Conservation (phyloP, 169 alveolate species). For the Cryptosporidium sp. region DNA sequence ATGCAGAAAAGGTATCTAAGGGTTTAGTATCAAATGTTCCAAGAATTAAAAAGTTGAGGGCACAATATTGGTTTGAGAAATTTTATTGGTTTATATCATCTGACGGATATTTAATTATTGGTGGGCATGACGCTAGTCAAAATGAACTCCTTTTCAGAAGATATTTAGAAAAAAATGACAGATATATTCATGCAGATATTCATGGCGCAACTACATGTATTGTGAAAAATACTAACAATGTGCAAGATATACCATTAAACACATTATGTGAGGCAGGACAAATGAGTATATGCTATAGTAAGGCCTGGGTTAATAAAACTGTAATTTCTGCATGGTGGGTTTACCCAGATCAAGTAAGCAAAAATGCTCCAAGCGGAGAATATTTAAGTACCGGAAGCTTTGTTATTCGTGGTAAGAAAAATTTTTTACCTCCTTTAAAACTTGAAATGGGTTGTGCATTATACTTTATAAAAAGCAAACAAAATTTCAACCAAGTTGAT, state of each 20-base stretch:
- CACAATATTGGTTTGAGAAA: slow-evolving; percentile 96
- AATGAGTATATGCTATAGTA: slow-evolving; percentile 90
- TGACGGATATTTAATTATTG: slow-evolving; percentile 88
- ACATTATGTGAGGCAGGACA: slow-evolving; percentile 89
- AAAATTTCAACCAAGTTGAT: slow-evolving; percentile 77
- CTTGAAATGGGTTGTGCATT: slow-evolving; percentile 95
- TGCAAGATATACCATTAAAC: slow-evolving; percentile 81
- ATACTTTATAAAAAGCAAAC: slow-evolving; percentile 76
- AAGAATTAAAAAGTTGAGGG: slow-evolving; percentile 84
- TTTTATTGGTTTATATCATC: slow-evolving; percentile 96
- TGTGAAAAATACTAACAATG: slow-evolving; percentile 91
- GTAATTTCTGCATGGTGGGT: slow-evolving; percentile 97
- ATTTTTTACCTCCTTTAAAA: slow-evolving; percentile 89
- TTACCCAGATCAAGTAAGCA: slow-evolving; percentile 93
- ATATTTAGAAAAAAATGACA: slow-evolving; percentile 91
- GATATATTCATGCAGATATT: slow-evolving; percentile 96
- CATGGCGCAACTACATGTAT: slow-evolving; percentile 98
- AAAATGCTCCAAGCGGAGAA: slow-evolving; percentile 96
- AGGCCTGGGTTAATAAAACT: slow-evolving; percentile 95
- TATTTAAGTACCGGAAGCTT: slow-evolving; percentile 93
- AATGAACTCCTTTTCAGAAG: slow-evolving; percentile 94
- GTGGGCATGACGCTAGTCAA: slow-evolving; percentile 94
- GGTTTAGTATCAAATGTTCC: slow-evolving; percentile 48
- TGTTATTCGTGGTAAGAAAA: slow-evolving; percentile 96
- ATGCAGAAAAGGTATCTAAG: slow-evolving; percentile 80